Conservation (phyloP, 2,329 filamentous ascomycete species). For the Dothideomycetes sp. region DNA sequence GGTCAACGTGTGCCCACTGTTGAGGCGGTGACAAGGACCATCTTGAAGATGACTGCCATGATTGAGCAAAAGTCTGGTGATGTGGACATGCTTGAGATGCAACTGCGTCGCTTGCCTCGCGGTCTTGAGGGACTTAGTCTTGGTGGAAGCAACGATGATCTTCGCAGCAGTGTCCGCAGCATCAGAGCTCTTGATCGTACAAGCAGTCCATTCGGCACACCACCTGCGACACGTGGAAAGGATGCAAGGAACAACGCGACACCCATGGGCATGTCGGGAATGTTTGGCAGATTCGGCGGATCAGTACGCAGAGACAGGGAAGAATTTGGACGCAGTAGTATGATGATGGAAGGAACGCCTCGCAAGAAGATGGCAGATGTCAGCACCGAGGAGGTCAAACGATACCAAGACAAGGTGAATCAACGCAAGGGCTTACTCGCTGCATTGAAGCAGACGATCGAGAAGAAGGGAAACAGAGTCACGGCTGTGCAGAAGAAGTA, state of each 20-base stretch:
- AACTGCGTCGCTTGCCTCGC: conserved; percentile 60
- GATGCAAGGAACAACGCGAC: conserved; percentile 23
- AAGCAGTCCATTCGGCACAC: conserved; percentile 27
- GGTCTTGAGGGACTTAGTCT: conserved; percentile 24
- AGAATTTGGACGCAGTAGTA: conserved; percentile 10
- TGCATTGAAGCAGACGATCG: conserved; percentile 26
- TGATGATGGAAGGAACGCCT: conserved; percentile 21
- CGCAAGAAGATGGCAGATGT: conserved; percentile 33
- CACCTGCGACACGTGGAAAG: conserved; percentile 24
- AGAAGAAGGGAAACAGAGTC: conserved; percentile 15
- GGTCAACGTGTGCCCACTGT: conserved; percentile 62
- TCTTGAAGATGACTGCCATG: conserved; percentile 85
- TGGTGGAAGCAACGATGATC: conserved; percentile 25
- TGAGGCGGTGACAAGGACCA: conserved; percentile 84
- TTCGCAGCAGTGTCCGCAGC: conserved; percentile 22
- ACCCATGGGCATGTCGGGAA: conserved; percentile 27
- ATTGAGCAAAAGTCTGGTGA: conserved; percentile 85
- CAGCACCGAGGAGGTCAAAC: conserved; percentile 31
- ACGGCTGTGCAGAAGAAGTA: conserved; percentile 4
- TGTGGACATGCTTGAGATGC: conserved; percentile 78
- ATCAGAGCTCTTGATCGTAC: conserved; percentile 20
- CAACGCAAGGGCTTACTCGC: conserved; percentile 31
- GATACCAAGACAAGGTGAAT: conserved; percentile 26
- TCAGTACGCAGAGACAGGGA: conserved; percentile 19
- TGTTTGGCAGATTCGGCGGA: conserved; percentile 21